Base-by-base conservation (phyloP, 2,329 filamentous ascomycete species). In the Botryosphaeria dothidea region DNA sequence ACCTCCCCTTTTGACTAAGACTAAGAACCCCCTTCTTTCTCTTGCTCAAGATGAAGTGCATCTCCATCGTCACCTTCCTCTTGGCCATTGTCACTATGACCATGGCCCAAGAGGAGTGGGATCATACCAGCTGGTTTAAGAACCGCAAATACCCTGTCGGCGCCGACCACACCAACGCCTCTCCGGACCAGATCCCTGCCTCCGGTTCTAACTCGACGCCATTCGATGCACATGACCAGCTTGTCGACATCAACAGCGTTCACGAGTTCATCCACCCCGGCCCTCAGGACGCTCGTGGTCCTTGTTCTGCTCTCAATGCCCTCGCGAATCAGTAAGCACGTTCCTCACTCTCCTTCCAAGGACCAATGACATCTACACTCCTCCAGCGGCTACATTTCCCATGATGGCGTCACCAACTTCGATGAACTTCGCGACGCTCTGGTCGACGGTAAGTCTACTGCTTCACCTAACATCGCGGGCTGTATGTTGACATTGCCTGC, bases 401-500 rank as follows among this genome's bases (percentile, higher is more conserved):
- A 13, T 25, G 31, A 46, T 17, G 49, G 51, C 13, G 36, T 64
- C 29, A 29, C 58, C 17, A n/a, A 51, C 36, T 27, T 23, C 23
- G 38, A 49, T 3, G 54, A 65, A 11, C 17, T 43, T 4, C 21
- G 48, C 21, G n/a, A 29, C 15, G 63, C 63, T 41, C 1, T 41
- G 41, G 69, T 67, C 4, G 15, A 49, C 6, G 52, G 63, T 61
- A 8, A 11, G 82, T 85, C 1, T 82, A n/a, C 38, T 19, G 1
- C 27, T 34, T 9, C n/a, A 17, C 9, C 5, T 19, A 34, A 21
- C 15, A 21, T 23, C 2, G 3, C 8, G 8, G 17, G n/a, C 23
- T 41, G 5, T 15, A 23, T 19, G 11, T 8, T 38, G n/a, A 54
- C n/a, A 54, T 8, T 9, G n/a, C 19, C 1, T 3, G 3, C 13